Base-by-base conservation (phyloP, 768 basidiomycete genomes). In the Kwoniella mangroviensis region DNA sequence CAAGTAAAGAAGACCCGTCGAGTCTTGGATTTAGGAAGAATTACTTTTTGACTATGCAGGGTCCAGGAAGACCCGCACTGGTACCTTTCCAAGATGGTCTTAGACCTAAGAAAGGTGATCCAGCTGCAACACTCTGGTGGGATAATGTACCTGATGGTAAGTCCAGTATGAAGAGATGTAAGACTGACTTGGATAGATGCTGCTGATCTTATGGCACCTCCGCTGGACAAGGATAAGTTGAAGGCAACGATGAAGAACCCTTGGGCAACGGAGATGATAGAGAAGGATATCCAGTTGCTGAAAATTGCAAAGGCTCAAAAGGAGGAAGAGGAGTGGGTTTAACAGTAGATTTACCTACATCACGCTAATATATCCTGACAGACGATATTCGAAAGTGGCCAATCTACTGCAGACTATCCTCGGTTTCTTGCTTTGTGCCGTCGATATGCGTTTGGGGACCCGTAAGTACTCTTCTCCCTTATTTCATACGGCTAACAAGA, bases 21-120 rank as follows among this genome's bases (percentile, higher is more conserved):
- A 69, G 68, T 26, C 70, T 58, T 6, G 64, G 62, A 9, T 80
- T 75, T 54, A 72, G 75, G 49, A 79, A 80, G 65, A 81, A 83
- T 55, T 83, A 82, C 70, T 82, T 83, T 55, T 52, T 83, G 69
- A 83, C 82, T 1, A 83, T 83, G 82, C 80, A 83, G 68, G 82
- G 82, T 4, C 82, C 82, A 10, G 82, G 82, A 19, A 54, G 78
- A 67, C 82, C 82, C 13, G 79, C 82, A 1, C 67, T 83, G 6
- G 82, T 83, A 5, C 82, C 82, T 2, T 83, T 83, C 58, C 82
- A 81, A 61, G 75, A 78, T 51, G 82, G 82, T 1, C 68, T 83
- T 19, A 56, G 81, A 45, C 81, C 81, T 6, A 75, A 74, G 65
- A 65, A 66, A 21, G 80, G 81, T 21, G 68, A 79, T 24, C 71